Base-by-base conservation (phyloP, 2,329 filamentous ascomycete species). In the Trichoderma aggressivum region DNA sequence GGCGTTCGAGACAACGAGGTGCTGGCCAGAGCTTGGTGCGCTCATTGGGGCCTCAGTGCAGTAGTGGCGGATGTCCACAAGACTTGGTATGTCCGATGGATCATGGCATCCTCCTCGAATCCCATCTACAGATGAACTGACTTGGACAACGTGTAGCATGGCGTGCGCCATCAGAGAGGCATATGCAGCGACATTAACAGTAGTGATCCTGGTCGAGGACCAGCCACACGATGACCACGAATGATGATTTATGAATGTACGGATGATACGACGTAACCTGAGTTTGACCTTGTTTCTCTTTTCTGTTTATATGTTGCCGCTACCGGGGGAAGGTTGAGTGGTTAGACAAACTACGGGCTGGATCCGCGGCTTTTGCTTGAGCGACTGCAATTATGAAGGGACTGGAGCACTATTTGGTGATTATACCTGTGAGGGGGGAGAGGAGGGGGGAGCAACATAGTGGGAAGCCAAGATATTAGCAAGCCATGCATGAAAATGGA, bases 1-100 rank as follows among this genome's bases (percentile, higher is more conserved):
- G 92, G 92, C 1, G 90, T 91, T 26, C 84, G 84, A 62, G 92
- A 94, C 79, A 93, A 94, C 74, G 92, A 94, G 79, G 91, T 93
- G 5, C 86, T 94, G 75, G 91, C 90, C 1, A 84, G 92, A 73
- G 91, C 92, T 7, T 94, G 92, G 92, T 94, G 91, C 78, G 87
- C 90, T 70, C 90, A 93, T 76, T 92, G 91, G 87, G 92, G 92
- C 3, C 80, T 93, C 75, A 90, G 87, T 76, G 91, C 92, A 1
- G 82, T 94, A 21, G 87, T 93, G 71, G 91, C 91, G 10, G 90
- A 93, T 79, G 79, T 92, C 66, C 83, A 86, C 71, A 88, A 86
- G 81, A 93, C 91, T 18, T 94, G 88, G 87, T 89, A 76, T 79
- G 87, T 83, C 61, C 24, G 65, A 64, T 43, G 63, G 28, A 63